Evolutionary conservation across 2,329 filamentous ascomycete species (phyloP).

Genomic region (Colletotrichum tamarilloi): DNA sequence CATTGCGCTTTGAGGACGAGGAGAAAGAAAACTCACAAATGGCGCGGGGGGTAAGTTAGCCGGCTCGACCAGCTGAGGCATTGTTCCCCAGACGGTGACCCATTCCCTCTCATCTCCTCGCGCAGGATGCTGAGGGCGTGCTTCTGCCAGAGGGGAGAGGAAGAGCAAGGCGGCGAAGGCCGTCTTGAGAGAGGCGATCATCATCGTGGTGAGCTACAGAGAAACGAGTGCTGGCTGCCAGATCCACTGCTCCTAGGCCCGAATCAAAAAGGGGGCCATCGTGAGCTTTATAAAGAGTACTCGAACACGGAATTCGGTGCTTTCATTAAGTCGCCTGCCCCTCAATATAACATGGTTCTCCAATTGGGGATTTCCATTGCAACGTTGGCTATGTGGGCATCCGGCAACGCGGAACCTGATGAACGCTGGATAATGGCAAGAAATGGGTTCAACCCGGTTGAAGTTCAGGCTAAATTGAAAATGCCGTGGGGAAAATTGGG

Average conservation of each 20-base stretch:
- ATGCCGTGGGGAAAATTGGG: constrained; percentile 1
- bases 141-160: constrained; percentile 12
- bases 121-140: constrained; percentile 13
- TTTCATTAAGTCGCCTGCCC: constrained; percentile 17
- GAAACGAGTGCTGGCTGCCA: not conserved
- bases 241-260: not conserved
- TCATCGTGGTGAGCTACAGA: constrained; percentile 2
- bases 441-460: constrained; percentile 2
- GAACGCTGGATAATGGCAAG: not conserved
- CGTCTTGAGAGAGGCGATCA: constrained; percentile 27
- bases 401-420: constrained; percentile 24
- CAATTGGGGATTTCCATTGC: not conserved
- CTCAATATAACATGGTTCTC: constrained; percentile 15
- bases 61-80: constrained; percentile 72
- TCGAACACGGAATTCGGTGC: not conserved
- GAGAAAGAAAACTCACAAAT: constrained; percentile 55
- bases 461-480: constrained; percentile 34
- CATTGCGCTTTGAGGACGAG: not conserved
- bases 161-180: constrained; percentile 30
- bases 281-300: not conserved
- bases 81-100: constrained; percentile 71
- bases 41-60: constrained; percentile 67
- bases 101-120: constrained; percentile 56
- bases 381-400: constrained; percentile 13
- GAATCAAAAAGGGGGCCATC: not conserved